Evolutionary conservation across 768 basidiomycete genomes (phyloP), one percentile per base, ranked within the genome.

Genomic region (Rossbeevera mucosa): DNA sequence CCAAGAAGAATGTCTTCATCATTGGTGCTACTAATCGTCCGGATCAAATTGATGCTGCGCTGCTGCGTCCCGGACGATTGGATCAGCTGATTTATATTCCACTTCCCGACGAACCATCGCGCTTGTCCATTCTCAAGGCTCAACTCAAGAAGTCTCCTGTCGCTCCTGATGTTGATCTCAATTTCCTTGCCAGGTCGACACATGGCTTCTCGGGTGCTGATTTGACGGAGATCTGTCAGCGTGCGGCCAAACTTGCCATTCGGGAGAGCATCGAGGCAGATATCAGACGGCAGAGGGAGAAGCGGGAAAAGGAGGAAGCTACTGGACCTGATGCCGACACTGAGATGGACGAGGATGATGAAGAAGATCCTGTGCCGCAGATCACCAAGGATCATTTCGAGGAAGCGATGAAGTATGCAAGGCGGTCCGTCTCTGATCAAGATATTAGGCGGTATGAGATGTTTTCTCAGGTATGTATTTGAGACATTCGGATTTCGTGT

Each of bases 81-180:
- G 96, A 99, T 71, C 95, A 99, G 73, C 83, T 99, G 57, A 98
- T 98, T 71, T 98, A 98, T 76, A 99, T 99, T 56, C 96, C 96
- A 54, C 83, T 99, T 2, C 96, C 96, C 54, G 94, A 97, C 72
- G 94, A 98, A 72, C 73, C 79, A 2, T 94, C 91, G 29, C 90
- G 96, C 54, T 60, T 94, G 48, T 88, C 91, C 2, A 99, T 99
- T 66, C 86, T 99, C 71, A 82, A 80, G 66, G 95, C 96, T 14
- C 76, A 81, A 49, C 85, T 99, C 63, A 89, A 94, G 76, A 94
- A 94, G 70, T 92, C 89, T 16, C 96, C 96, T 14, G 74, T 99
- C 47, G 77, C 90, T 16, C 72, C 78, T 16, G 83, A 85, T 1
- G 94, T 99, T 59, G 83, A 96, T 68, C 82, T 98, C 44, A 26